phyloP scores from a whole-genome alignment of 1,284 basidiomycete species.

The Pseudozyma pruni region DNA sequence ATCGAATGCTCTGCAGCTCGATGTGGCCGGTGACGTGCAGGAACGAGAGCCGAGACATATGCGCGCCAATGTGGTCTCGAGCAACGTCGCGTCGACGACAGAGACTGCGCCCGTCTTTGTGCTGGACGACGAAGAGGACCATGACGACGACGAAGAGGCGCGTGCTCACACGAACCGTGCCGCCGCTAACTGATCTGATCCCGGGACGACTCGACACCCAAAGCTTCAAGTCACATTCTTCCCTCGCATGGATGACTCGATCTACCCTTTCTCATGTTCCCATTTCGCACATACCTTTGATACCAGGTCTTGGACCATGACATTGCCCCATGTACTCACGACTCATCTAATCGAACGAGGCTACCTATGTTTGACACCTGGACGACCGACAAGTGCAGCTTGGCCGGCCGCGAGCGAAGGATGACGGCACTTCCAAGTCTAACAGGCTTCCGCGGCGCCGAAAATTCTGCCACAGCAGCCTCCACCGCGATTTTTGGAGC shows the following conservation, averaged over 20 bases:
- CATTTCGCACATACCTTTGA: constrained; percentile 1
- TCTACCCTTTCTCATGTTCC: background rate
- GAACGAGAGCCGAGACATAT: constrained; percentile 24
- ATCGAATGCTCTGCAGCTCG: constrained; percentile 13
- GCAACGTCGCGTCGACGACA: background rate
- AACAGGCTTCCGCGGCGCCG: no score
- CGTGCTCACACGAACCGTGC: no score
- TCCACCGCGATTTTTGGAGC: constrained; percentile 5
- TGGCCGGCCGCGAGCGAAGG: no score
- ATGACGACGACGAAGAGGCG: constrained; percentile 20
- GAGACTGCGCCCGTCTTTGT: constrained; percentile 38
- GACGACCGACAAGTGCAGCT: no score
- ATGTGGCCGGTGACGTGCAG: constrained; percentile 3
- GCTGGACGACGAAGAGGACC: constrained; percentile 40
- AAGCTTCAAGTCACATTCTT: no score
- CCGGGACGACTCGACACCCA: no score
- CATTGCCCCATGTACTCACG: no score
- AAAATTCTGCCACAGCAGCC: background rate
- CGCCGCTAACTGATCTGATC: background rate
- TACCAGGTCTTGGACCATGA: constrained; percentile 17
- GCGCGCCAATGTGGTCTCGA: constrained; percentile 19
- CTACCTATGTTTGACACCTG: no score
- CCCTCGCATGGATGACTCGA: no score
- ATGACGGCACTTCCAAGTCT: background rate
- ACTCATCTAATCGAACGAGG: no score